Conservation (phyloP, 257 asterid species). For the Ajuga chamaepitys region DNA sequence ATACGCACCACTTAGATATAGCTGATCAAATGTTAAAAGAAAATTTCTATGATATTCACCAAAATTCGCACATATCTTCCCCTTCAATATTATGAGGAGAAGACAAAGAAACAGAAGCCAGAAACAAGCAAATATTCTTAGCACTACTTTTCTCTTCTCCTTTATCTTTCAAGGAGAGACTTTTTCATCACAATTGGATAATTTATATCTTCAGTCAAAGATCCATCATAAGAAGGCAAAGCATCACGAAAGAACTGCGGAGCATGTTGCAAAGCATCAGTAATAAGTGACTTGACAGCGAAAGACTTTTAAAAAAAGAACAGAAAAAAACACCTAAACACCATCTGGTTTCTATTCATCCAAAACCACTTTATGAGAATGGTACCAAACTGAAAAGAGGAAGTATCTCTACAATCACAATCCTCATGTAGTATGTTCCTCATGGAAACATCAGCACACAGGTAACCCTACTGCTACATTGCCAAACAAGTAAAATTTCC, state of each 20-base stretch:
- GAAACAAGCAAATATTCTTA: conserved; percentile 1
- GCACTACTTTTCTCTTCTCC: not conserved
- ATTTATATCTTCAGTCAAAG: not conserved
- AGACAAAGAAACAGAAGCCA: not conserved
- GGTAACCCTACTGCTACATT: too few relatives aligned
- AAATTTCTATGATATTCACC: conserved; percentile 14
- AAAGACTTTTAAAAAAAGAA: too few relatives aligned
- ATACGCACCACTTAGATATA: conserved; percentile 83
- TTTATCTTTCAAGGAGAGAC: not conserved
- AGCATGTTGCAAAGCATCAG: not conserved
- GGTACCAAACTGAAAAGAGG: too few relatives aligned
- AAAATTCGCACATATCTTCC: not conserved
- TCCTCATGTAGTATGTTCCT: too few relatives aligned
- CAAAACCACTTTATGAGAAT: too few relatives aligned
- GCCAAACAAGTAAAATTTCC: not conserved
- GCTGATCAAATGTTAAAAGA: conserved; percentile 58
- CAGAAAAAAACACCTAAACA: too few relatives aligned
- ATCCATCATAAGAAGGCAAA: not conserved
- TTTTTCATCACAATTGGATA: not conserved
- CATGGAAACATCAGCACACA: too few relatives aligned
- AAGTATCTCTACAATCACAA: too few relatives aligned
- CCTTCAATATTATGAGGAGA: not conserved
- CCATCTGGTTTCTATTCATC: too few relatives aligned
- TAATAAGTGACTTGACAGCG: not conserved
- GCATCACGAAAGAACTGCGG: not conserved